phyloP scores from a whole-genome alignment of 805 yeast species.

The Saturnispora zaruensis region DNA sequence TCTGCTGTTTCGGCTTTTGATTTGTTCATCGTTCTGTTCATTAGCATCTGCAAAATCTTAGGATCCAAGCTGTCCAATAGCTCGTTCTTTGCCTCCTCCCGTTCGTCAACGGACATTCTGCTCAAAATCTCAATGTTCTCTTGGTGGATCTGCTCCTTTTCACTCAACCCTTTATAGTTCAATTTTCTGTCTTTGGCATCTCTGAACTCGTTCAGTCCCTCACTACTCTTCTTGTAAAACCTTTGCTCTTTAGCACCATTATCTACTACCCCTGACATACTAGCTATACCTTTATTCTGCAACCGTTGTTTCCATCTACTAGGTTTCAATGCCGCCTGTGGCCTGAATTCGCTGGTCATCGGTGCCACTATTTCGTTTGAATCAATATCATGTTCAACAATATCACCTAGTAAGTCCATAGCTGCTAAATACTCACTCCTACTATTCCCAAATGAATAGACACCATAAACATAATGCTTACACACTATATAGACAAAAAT shows the following conservation, averaged over 20 bases:
- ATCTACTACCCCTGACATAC: constrained; percentile 21
- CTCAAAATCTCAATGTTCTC: constrained; percentile 62
- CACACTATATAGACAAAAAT: too few relatives aligned
- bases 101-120: constrained; percentile 57
- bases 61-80: constrained; percentile 63
- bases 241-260: not conserved
- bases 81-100: constrained; percentile 56
- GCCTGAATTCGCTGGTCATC: constrained; percentile 3
- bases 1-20: constrained; percentile 17
- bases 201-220: constrained; percentile 13
- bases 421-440: not conserved
- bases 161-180: constrained; percentile 34
- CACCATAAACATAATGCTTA: too few relatives aligned
- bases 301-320: constrained; percentile 44
- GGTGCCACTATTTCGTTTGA: constrained; percentile 26
- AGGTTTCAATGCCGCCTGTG: constrained; percentile 19
- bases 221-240: constrained; percentile 7
- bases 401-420: constrained; percentile 68
- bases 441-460: too few relatives aligned
- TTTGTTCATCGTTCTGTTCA: constrained; percentile 49
- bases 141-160: constrained; percentile 64
- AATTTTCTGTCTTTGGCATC: constrained; percentile 12
- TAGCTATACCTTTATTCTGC: constrained; percentile 27
- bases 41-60: constrained; percentile 46
- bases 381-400: constrained; percentile 49